Base-by-base conservation (phyloP, 306 rosid species). In the Oxytropis ochrocephala region DNA sequence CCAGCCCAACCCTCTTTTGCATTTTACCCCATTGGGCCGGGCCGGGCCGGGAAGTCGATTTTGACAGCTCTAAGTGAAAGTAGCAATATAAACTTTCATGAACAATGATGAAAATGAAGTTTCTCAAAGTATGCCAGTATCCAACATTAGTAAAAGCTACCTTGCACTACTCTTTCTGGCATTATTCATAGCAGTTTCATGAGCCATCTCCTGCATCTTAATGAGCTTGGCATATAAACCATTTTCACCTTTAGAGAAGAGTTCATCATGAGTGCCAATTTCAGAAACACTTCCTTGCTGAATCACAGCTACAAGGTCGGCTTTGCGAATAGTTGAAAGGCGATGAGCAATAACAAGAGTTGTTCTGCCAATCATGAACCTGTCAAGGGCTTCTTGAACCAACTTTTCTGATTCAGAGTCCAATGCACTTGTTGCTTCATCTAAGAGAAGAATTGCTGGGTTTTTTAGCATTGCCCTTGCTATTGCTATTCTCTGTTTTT, bases 401-500 rank as follows among this genome's bases (percentile, higher is more conserved):
- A 94, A 82, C 80, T 94, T 94, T 78, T 94, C 99, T 0, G 99
- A 94, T 50, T 94, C 99, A 4, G 99, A 94, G 78, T 94, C 99
- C 75, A 94, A 73, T 50, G 99, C 99, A 89, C 99, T 94, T 67
- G 99, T 94, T 67, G 99, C 99, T 71, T 94, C 99, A 38, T 94
- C 99, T 46, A 94, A 70, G 62, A 94, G 91, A 38, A 94, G 83
- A 74, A 94, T 94, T 24, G 99, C 99, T 43, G 99, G 99, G 77
- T 94, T 94, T 81, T 94, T 94, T 59, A 94, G 82, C 99, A 94
- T 94, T 39, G 99, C 99, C 81, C 99, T 88, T 70, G 99, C 99
- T 54, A 94, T 94, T 36, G 99, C 99, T 69, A 94, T 94, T 80
- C 99, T 85, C 82, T 94, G 99, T 71, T 94, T 94, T 82, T 94